phyloP scores from a whole-genome alignment of 768 basidiomycete genomes.

The Clathrus columnatus region DNA sequence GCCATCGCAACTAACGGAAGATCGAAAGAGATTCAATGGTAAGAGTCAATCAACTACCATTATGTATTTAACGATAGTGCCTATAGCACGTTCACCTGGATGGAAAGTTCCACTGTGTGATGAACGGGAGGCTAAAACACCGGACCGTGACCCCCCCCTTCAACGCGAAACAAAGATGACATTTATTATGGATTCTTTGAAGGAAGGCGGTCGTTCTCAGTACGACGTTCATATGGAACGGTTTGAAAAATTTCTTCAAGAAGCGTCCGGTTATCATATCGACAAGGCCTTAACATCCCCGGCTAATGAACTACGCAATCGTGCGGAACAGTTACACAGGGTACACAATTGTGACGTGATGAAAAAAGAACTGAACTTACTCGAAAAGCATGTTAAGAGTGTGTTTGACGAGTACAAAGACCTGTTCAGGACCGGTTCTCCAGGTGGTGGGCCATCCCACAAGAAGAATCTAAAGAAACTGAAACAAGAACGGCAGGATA shows the following conservation, averaged over 20 bases:
- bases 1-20: conserved; percentile 22
- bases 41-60: neutral
- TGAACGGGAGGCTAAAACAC: neutral
- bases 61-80: neutral
- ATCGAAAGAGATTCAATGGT: conserved; percentile 20
- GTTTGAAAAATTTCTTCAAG: conserved; percentile 9
- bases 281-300: conserved; percentile 28
- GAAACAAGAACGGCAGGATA: conserved; percentile 42
- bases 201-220: neutral
- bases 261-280: neutral
- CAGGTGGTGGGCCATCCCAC: conserved; percentile 9
- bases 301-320: conserved; percentile 26
- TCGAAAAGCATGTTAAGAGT: conserved; percentile 33
- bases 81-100: conserved; percentile 17
- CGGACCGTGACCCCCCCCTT: neutral
- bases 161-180: neutral
- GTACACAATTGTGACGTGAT: conserved; percentile 7
- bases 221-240: conserved; percentile 8
- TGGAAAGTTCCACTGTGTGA: conserved; percentile 19
- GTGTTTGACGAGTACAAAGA: conserved; percentile 21
- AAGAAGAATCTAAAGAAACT: conserved; percentile 27
- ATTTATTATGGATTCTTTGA: conserved; percentile 26
- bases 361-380: conserved; percentile 27
- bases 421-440: conserved; percentile 14
- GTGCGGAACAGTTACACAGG: conserved; percentile 14